Evolutionary conservation across 106 monocot genomes (phyloP), one percentile per base, ranked within the genome.

Genomic region (Vanilla planifolia): DNA sequence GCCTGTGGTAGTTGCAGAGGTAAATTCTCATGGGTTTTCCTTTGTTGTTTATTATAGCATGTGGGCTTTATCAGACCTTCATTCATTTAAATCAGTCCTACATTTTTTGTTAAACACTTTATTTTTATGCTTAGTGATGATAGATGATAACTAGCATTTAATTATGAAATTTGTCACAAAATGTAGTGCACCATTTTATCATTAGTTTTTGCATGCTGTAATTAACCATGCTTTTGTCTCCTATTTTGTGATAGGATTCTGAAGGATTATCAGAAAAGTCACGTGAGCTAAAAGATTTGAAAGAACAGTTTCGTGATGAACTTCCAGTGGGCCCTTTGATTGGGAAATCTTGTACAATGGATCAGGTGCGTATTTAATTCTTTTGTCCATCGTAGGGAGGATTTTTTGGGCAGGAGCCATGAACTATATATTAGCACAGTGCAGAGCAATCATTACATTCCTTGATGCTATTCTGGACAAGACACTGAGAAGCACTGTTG

Each of bases 391-490:
- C n/a, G n/a, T n/a, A n/a, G 6, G 6, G 35, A 8, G 2, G 21
- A 57, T 15, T 30, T 35, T 2, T 57, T 53, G 29, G 16, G n/a
- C 32, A n/a, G 4, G 5, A 53, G 30, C 3, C 51, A 51, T 51
- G 8, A 4, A 48, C 2, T 27, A 34, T 57, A 20, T 35, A 14
- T 42, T 56, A 37, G 33, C 6, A 13, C 50, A 98, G 98, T 91
- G 84, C 64, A 88, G 88, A 53, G 91, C 87, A 48, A 80, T 98
- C 22, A 77, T 80, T 55, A 80, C 81, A 43, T 98, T 98, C 40
- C 80, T 98, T 43, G 82, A 92, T 77, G 84, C 98, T 28, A 68
- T 98, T 33, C 65, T 92, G 45, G 88, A 88, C 43, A 98, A 98
- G 43, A 82, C 88, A 58, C 79, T 92, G 48, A 76, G 79, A 77